A percentile compares a stretch with the other conserved stretches of the same genome.
These are phyloP conservation scores for Alternaria sp. DNA, from an alignment of 2,329 filamentous ascomycete genomes.

Conservation along the genomic window DNA sequence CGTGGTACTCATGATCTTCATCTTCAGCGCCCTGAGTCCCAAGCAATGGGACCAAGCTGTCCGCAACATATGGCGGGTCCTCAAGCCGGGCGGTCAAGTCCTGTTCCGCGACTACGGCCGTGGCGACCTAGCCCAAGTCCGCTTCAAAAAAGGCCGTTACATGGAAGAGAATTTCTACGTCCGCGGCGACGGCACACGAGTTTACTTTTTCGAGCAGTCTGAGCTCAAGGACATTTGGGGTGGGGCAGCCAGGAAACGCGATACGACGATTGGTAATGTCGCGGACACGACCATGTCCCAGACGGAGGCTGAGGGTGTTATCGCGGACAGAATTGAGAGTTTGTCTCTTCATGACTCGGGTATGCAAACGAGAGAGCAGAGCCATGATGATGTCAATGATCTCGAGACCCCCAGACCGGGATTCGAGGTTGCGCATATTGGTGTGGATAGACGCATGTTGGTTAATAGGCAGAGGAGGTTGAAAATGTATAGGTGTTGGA, in stretches of 20 bases:
- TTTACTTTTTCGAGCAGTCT: slow-evolving; percentile 95
- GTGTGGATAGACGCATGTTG: slow-evolving; percentile 84
- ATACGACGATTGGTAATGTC: slow-evolving; percentile 12
- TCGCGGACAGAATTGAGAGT: slow-evolving; percentile 8
- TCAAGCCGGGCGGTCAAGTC: slow-evolving; percentile 93
- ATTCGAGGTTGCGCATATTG: slow-evolving; percentile 79
- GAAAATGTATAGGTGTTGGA: slow-evolving; percentile 99
- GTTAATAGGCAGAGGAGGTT: slow-evolving; percentile 89
- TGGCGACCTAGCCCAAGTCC: slow-evolving; percentile 93
- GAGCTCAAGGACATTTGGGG: slow-evolving; percentile 84
- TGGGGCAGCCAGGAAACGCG: slow-evolving; percentile 42
- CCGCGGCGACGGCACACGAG: slow-evolving; percentile 90
- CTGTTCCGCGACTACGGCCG: slow-evolving; percentile 96
- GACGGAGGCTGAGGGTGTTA: slow-evolving; percentile 2
- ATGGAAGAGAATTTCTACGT: slow-evolving; percentile 98
- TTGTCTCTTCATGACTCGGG: slow-evolving; percentile 16
- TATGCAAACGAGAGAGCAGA: not conserved
- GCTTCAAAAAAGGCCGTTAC: slow-evolving; percentile 94
- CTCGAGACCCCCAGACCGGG: slow-evolving; percentile 29
- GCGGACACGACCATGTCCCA: slow-evolving; percentile 7
- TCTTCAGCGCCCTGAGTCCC: slow-evolving; percentile 91
- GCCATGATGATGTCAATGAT: slow-evolving; percentile 11
- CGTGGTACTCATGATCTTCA: slow-evolving; percentile 93
- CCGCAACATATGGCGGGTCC: slow-evolving; percentile 77
- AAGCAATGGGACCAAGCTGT: slow-evolving; percentile 84